These are phyloP conservation scores for Schizochytrium sp. DNA, from an alignment of 108 stramenopile species.

Conservation along the genomic window DNA sequence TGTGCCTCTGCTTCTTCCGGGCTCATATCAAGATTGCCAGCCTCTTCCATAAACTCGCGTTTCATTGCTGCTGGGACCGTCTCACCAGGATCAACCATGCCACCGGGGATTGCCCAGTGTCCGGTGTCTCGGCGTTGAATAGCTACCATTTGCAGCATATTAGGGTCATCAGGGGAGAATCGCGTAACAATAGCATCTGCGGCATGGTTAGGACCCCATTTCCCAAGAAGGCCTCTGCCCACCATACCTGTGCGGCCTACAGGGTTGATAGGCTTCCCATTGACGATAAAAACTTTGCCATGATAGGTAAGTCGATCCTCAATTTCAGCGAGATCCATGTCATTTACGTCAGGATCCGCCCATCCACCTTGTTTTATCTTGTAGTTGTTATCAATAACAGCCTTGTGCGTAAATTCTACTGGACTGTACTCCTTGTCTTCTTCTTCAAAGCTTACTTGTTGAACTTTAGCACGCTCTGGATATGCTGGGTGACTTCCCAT, in stretches of 20 bases:
- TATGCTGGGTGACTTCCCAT: background rate
- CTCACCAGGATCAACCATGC: conserved; percentile 57
- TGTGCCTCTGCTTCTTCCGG: background rate
- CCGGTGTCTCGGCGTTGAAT: conserved; percentile 39
- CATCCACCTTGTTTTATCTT: conserved; percentile 11
- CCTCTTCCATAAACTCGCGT: conserved; percentile 50
- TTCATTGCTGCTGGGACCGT: conserved; percentile 48
- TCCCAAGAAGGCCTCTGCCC: conserved; percentile 42
- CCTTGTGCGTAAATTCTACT: conserved; percentile 47
- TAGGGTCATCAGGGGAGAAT: background rate
- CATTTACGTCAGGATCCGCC: conserved; percentile 29
- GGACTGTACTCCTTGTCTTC: conserved; percentile 15
- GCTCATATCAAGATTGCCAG: conserved; percentile 7
- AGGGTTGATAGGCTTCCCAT: conserved; percentile 44
- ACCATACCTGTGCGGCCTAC: conserved; percentile 52
- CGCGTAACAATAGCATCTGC: conserved; percentile 51
- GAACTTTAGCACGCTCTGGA: background rate
- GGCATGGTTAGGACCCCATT: conserved; percentile 58
- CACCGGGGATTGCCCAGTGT: conserved; percentile 42
- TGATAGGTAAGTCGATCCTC: conserved; percentile 40
- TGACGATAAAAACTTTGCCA: background rate
- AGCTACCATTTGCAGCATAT: conserved; percentile 50
- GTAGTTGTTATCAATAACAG: conserved; percentile 16
- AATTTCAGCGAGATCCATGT: background rate
- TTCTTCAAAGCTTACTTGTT: background rate